phyloP scores from a whole-genome alignment of 2,329 filamentous ascomycete genomes.

The Xylaria sp. region DNA sequence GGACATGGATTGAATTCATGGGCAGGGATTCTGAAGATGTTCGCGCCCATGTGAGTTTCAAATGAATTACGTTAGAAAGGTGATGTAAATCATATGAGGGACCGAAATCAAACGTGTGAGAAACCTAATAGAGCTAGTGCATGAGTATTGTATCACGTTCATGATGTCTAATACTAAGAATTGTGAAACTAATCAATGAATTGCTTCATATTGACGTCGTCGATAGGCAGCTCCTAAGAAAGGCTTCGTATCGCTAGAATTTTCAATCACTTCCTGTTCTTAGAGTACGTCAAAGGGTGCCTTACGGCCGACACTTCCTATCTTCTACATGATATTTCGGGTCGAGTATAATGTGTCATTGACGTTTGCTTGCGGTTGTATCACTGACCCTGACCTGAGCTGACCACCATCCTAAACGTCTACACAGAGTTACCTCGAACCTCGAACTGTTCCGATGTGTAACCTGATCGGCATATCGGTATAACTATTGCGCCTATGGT shows the following conservation, averaged over 20 bases:
- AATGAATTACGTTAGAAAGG: background rate
- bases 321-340: background rate
- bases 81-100: background rate
- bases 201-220: background rate
- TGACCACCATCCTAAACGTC: constrained; percentile 17
- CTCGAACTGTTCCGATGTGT: constrained; percentile 12
- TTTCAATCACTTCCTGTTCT: background rate
- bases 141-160: background rate
- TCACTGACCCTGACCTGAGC: background rate
- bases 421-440: constrained; percentile 3
- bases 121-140: background rate
- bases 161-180: background rate
- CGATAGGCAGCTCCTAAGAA: background rate
- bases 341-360: background rate
- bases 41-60: background rate
- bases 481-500: constrained; percentile 11
- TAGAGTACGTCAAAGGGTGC: background rate
- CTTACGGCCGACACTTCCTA: background rate
- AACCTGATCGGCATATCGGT: constrained; percentile 13
- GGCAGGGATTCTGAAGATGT: background rate
- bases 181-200: background rate
- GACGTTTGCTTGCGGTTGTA: background rate
- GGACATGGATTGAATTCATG: background rate
- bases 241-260: background rate
- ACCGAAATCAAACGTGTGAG: background rate